Evolutionary conservation across 768 basidiomycete genomes (phyloP), one percentile per base, ranked within the genome.

Genomic region (Mycena crocata): DNA sequence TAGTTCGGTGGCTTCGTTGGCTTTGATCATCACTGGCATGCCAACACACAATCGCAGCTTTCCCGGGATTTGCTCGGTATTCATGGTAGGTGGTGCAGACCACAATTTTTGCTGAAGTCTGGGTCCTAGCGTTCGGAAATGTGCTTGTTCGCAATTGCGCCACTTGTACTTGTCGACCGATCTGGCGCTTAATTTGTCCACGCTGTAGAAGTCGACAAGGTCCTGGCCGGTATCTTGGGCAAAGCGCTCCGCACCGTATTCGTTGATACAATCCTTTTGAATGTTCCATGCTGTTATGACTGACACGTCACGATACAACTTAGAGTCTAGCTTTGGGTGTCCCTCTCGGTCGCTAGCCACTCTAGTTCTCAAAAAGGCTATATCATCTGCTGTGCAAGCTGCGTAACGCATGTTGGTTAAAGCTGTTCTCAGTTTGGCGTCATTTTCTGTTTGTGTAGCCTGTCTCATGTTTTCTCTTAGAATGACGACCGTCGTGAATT

Each of bases 381-480:
- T 66, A 64, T 85, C 83, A 28, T 73, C 77, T 3, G 24, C 9
- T 1, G 79, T 83, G 69, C 83, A 85, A 0, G 77, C 67, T 23
- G 74, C 76, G n/a, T n/a, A n/a, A n/a, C n/a, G n/a, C n/a, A n/a
- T n/a, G n/a, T n/a, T n/a, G n/a, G n/a, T n/a, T n/a, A 64, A 54
- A 1, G 77, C 76, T 2, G 54, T 72, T 37, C 78, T 23, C 3
- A 81, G 73, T 26, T 70, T 64, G 0, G 21, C 45, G 72, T 82
- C 49, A 6, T 17, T 6, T 17, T 12, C 14, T 77, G 1, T 71
- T 63, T 32, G 48, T 0, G 5, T 59, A 68, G 42, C 73, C 68
- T 81, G 80, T 32, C 79, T 24, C 79, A 81, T 80, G 62, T 83
- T 83, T 66, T 78, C 46, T 26, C 58, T 65, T 5, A 80, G 49